Conservation (phyloP, 306 rosid genomes). For the Pterocarpus macrocarpus region DNA sequence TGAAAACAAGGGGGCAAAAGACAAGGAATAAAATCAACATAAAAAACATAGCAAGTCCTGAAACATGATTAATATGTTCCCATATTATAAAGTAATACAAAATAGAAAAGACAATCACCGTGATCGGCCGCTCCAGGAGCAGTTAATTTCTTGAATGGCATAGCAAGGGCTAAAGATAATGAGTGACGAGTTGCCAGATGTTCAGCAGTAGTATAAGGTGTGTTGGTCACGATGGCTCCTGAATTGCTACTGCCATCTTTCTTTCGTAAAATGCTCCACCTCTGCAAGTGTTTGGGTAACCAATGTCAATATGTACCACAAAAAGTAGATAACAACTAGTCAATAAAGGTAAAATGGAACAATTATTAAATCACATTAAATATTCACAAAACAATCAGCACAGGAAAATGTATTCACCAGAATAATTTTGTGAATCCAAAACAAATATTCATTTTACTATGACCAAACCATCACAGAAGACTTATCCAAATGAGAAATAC, state of each 20-base stretch:
- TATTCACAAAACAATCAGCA: slow-evolving; percentile 30
- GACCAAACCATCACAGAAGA: slow-evolving; percentile 14
- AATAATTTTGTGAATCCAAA: background rate
- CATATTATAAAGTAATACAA: slow-evolving; percentile 15
- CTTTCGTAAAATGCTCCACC: slow-evolving; percentile 84
- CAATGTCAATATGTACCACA: slow-evolving; percentile 49
- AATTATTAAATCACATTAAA: slow-evolving; percentile 31
- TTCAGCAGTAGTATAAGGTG: slow-evolving; percentile 74
- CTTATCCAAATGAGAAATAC: slow-evolving; percentile 31
- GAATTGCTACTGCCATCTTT: slow-evolving; percentile 55
- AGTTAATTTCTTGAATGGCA: slow-evolving; percentile 70
- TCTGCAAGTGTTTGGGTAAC: slow-evolving; percentile 61
- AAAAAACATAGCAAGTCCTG: slow-evolving; percentile 17
- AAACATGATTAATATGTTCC: slow-evolving; percentile 23
- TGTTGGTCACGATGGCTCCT: slow-evolving; percentile 53
- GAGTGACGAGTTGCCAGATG: slow-evolving; percentile 88
- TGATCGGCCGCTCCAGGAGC: slow-evolving; percentile 59
- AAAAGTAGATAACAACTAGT: slow-evolving; percentile 18
- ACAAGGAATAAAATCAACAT: background rate
- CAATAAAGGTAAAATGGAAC: slow-evolving; percentile 6
- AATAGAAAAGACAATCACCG: slow-evolving; percentile 59
- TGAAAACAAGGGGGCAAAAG: slow-evolving; percentile 3
- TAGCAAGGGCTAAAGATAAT: slow-evolving; percentile 75
- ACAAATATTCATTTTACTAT: slow-evolving; percentile 30
- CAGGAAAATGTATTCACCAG: background rate